Base-by-base conservation (phyloP, 164 flowering plant species). In the Taxillus chinensis region DNA sequence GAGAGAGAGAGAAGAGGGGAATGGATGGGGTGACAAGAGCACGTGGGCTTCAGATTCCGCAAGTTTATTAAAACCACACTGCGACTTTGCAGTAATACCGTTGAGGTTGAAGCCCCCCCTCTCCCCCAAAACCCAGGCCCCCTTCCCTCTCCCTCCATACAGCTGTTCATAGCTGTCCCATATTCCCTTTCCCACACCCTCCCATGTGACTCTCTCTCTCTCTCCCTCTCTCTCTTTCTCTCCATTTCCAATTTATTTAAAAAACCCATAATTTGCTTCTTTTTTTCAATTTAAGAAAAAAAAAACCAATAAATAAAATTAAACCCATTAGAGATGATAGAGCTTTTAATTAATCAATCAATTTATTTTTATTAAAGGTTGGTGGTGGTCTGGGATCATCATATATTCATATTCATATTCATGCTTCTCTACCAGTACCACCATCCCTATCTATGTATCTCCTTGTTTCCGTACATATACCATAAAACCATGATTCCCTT, bases 161-260 rank as follows among this genome's bases (percentile, higher is more conserved):
- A 80, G 80, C 80, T 76, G 81, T 74, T 15, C 66, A 68, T 78
- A 74, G 85, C 83, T 82, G 86, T 78, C 79, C 59, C 66, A 62
- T 27, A 27, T 74, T 73, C 76, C 41, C 56, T 7, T 5, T 17
- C 56, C 56, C 56, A 53, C 27, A 53, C 10, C 61, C 49, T 59
- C 78, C 82, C 82, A 79, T 82, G 84, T 80, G 76, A 77, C 78
- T 78, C 80, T 76, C 73, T 77, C 70, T 38, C 11, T 38, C 10
- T n/a, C 10, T 27, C 27, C 2, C 27, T 27, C 27, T 14, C 7
- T 14, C 56, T 17, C 5, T 14, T 3, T 14, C 56, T 14, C 46
- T 6, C 7, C 46, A 43, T 9, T 57, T 65, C 53, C 62, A 59
- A 41, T 11, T 49, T 55, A 43, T 55, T 57, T 50, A 53, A 62